phyloP scores from a whole-genome alignment of 371 early-diverging fungal species.

The Lichtheimia hyalospora region DNA sequence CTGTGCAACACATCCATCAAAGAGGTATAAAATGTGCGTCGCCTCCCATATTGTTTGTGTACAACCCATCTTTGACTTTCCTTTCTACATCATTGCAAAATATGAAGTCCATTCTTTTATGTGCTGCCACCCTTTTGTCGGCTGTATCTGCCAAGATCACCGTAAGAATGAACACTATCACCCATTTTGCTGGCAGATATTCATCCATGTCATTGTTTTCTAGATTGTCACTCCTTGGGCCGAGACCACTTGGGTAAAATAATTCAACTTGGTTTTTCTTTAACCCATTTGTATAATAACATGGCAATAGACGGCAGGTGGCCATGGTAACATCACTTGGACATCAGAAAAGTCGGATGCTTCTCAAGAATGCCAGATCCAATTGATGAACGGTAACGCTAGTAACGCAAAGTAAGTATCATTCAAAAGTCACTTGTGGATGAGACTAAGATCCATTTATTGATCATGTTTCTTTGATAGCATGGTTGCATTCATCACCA shows the following conservation, averaged over 20 bases:
- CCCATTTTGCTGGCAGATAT: not conserved
- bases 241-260: constrained; percentile 41
- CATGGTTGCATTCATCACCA: constrained; percentile 28
- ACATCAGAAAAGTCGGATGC: constrained; percentile 28
- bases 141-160: constrained; percentile 8
- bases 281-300: not conserved
- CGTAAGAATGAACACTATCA: not conserved
- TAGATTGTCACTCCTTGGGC: constrained; percentile 52
- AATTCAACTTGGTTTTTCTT: too few species aligned
- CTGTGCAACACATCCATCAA: too few species aligned
- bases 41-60: too few species aligned
- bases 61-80: not conserved
- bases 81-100: constrained; percentile 7
- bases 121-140: constrained; percentile 7
- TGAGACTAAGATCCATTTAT: too few species aligned
- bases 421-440: not conserved
- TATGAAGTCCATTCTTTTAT: constrained; percentile 12
- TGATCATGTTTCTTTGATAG: not conserved
- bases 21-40: too few species aligned
- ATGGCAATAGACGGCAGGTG: constrained; percentile 34
- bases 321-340: constrained; percentile 46
- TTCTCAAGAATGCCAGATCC: constrained; percentile 36
- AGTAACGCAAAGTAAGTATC: constrained; percentile 39
- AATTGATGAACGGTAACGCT: constrained; percentile 41
- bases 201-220: not conserved